phyloP scores from a whole-genome alignment of 192 early-diverging fungal species.

The Backusella mclennaniae region DNA sequence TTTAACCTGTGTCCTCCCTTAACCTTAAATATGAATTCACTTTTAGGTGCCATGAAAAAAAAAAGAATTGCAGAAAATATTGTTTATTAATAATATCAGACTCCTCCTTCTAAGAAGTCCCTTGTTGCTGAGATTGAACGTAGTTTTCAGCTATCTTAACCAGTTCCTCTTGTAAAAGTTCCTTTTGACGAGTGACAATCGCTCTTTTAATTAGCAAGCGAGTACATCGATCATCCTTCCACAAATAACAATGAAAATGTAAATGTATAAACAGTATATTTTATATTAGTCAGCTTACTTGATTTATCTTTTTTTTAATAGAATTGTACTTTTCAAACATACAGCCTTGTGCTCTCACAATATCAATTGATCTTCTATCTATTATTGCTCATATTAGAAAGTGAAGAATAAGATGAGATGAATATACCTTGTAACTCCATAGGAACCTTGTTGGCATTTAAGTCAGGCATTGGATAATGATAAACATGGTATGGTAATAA shows the following conservation, averaged over 20 bases:
- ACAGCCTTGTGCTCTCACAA: constrained; percentile 16
- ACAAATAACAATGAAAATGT: background rate
- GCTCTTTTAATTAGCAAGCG: constrained; percentile 36
- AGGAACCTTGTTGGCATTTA: constrained; percentile 30
- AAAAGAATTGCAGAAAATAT: constrained; percentile 29
- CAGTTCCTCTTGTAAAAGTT: background rate
- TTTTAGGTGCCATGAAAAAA: constrained; percentile 35
- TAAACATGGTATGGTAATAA: constrained; percentile 73
- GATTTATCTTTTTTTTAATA: background rate
- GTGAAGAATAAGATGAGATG: background rate
- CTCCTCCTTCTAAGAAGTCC: constrained; percentile 4
- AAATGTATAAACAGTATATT: constrained; percentile 7
- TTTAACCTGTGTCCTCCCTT: background rate
- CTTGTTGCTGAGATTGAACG: constrained; percentile 26
- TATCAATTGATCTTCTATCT: constrained; percentile 19
- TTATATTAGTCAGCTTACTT: background rate
- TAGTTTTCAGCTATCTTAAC: background rate
- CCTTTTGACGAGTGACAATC: background rate
- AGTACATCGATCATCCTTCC: constrained; percentile 41
- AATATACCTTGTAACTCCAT: constrained; percentile 27
- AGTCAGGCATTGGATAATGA: constrained; percentile 58
- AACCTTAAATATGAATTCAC: background rate
- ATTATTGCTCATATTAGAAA: background rate
- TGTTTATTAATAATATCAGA: constrained; percentile 33
- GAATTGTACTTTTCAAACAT: constrained; percentile 22